Evolutionary conservation across 1,139 yeast genomes (phyloP).

Genomic region (Geotrichum australiense): DNA sequence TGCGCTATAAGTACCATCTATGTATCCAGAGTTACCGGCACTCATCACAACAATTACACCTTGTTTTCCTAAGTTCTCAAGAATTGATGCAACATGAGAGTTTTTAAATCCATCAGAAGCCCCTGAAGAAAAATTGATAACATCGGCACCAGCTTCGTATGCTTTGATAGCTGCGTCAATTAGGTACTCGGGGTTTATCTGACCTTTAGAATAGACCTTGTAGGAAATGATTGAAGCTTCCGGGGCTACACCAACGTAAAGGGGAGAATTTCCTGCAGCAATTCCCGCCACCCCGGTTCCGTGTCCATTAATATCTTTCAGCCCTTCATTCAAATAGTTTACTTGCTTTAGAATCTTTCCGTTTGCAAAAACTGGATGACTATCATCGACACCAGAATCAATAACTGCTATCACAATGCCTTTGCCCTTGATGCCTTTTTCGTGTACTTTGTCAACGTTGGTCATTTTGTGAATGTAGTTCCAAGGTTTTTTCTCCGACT

Average conservation of each 20-base stretch:
- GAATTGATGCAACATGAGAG: slow-evolving; percentile 1
- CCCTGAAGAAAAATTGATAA: slow-evolving; percentile 22
- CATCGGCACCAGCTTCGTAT: slow-evolving; percentile 20
- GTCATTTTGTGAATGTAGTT: slow-evolving; percentile 19
- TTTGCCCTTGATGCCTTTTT: slow-evolving; percentile 19
- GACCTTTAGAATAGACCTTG: not conserved
- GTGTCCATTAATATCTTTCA: slow-evolving; percentile 38
- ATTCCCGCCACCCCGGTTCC: slow-evolving; percentile 61
- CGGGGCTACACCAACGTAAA: slow-evolving; percentile 47
- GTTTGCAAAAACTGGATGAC: slow-evolving; percentile 5
- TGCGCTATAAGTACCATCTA: slow-evolving; percentile 10
- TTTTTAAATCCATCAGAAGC: not conserved
- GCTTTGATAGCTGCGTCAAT: slow-evolving; percentile 21
- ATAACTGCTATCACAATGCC: slow-evolving; percentile 20
- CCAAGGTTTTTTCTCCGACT: slow-evolving; percentile 10
- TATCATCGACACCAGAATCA: slow-evolving; percentile 23
- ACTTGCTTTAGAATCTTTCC: slow-evolving; percentile 19
- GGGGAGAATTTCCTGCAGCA: slow-evolving; percentile 39
- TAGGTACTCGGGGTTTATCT: slow-evolving; percentile 20
- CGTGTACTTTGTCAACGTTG: slow-evolving; percentile 21
- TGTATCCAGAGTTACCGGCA: slow-evolving; percentile 16
- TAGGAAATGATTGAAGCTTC: slow-evolving; percentile 10
- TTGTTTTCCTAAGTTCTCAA: not conserved
- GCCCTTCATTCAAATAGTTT: slow-evolving; percentile 19
- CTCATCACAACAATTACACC: slow-evolving; percentile 13